Evolutionary conservation across 2,329 filamentous ascomycete species (phyloP).

Genomic region (Incumbomyces delicatus): DNA sequence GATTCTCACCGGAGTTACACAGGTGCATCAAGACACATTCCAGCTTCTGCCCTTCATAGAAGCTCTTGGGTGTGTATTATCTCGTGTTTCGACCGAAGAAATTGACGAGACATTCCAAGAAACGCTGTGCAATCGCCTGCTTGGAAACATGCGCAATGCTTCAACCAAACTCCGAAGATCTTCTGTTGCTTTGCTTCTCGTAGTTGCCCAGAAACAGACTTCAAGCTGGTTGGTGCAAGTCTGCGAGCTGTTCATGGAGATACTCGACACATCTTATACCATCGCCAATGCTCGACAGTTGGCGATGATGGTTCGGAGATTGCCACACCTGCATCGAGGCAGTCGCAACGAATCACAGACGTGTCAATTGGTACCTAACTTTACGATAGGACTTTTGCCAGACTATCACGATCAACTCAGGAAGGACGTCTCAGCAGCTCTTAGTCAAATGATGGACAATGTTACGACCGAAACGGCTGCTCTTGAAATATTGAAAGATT

Average conservation of each 20-base stretch:
- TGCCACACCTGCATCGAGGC: conserved; percentile 55
- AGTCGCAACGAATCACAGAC: conserved; percentile 55
- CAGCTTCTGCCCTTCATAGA: conserved; percentile 57
- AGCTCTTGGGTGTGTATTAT: conserved; percentile 32
- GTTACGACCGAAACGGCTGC: conserved; percentile 64
- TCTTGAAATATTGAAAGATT: conserved; percentile 63
- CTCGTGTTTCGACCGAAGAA: conserved; percentile 3
- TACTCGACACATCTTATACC: conserved; percentile 69
- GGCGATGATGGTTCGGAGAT: conserved; percentile 75
- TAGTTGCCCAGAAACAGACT: conserved; percentile 39
- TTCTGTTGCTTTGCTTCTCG: conserved; percentile 61
- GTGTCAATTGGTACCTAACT: conserved; percentile 62
- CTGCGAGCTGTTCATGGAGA: conserved; percentile 59
- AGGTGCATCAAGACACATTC: conserved; percentile 2
- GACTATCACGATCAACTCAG: conserved; percentile 76
- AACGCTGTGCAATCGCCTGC: conserved; percentile 39
- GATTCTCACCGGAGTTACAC: not conserved
- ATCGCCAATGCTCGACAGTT: conserved; percentile 67
- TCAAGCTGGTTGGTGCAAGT: conserved; percentile 38
- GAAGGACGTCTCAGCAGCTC: conserved; percentile 67
- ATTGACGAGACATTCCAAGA: conserved; percentile 8
- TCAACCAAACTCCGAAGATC: conserved; percentile 65
- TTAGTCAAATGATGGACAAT: conserved; percentile 64
- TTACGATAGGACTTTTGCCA: conserved; percentile 81
- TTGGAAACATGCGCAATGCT: conserved; percentile 63